These are phyloP conservation scores for Hymenoscyphus scutula DNA, from an alignment of 2,329 filamentous ascomycete species.

Conservation along the genomic window DNA sequence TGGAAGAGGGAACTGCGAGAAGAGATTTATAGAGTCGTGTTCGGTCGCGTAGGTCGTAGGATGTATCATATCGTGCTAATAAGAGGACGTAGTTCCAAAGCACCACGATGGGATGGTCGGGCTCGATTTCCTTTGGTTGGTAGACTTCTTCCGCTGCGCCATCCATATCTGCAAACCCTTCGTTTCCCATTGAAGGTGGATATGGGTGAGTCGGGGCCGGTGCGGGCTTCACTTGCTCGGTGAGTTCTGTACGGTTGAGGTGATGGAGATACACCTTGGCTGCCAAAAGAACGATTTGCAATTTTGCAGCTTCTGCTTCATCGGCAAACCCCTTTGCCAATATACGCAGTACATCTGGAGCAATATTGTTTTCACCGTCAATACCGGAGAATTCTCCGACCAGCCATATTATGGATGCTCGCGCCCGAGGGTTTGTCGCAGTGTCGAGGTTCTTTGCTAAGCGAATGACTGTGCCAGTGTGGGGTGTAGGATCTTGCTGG, in stretches of 20 bases:
- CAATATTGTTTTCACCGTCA: constrained; percentile 82
- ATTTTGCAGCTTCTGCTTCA: constrained; percentile 82
- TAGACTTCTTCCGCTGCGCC: constrained; percentile 20
- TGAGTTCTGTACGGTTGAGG: constrained; percentile 59
- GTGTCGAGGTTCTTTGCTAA: constrained; percentile 89
- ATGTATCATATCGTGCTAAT: constrained; percentile 87
- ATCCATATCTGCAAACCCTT: constrained; percentile 31
- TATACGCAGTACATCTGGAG: constrained; percentile 86
- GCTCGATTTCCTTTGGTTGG: constrained; percentile 26
- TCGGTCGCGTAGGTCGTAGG: constrained; percentile 91
- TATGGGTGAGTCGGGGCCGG: constrained; percentile 30
- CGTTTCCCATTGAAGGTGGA: constrained; percentile 22
- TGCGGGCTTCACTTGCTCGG: constrained; percentile 35
- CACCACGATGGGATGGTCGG: constrained; percentile 66
- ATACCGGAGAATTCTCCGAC: constrained; percentile 89
- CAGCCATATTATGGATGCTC: constrained; percentile 95
- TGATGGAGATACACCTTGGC: constrained; percentile 97
- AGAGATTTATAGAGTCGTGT: constrained; percentile 85
- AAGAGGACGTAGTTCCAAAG: constrained; percentile 84
- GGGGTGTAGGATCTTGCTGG: constrained; percentile 79
- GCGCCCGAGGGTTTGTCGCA: constrained; percentile 80
- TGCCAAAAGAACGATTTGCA: constrained; percentile 87
- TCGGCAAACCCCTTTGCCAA: constrained; percentile 79
- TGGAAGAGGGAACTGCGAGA: constrained; percentile 68
- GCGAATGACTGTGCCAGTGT: constrained; percentile 81